Conservation (phyloP, 2,329 filamentous ascomycete species). For the Alternaria rosae region DNA sequence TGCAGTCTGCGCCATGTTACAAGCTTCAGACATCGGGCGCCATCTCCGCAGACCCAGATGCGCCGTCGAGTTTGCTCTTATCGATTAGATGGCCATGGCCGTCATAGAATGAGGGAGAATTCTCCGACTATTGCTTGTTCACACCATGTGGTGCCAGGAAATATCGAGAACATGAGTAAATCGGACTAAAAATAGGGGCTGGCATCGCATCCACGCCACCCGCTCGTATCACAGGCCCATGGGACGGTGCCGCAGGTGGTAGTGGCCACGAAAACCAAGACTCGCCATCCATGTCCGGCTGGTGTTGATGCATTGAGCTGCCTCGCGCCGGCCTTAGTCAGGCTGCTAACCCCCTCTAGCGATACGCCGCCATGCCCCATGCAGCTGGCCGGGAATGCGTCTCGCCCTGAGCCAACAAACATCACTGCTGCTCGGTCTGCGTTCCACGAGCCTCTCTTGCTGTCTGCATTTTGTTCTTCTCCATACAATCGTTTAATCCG, state of each 20-base stretch:
- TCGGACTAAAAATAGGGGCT: slow-evolving; percentile 31
- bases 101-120: neutral
- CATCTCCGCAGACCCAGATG: slow-evolving; percentile 10
- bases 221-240: slow-evolving; percentile 26
- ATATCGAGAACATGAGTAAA: slow-evolving; percentile 11
- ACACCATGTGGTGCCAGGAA: neutral
- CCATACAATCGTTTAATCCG: slow-evolving; percentile 38
- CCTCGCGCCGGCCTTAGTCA: neutral
- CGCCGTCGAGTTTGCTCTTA: slow-evolving; percentile 4
- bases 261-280: slow-evolving; percentile 30
- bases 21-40: slow-evolving; percentile 1
- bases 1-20: slow-evolving; percentile 1
- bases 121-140: slow-evolving; percentile 3
- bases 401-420: slow-evolving; percentile 30
- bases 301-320: slow-evolving; percentile 18
- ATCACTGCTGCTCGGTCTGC: slow-evolving; percentile 21
- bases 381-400: slow-evolving; percentile 30
- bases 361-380: slow-evolving; percentile 21
- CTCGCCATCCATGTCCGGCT: slow-evolving; percentile 23
- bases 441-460: slow-evolving; percentile 18
- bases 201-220: slow-evolving; percentile 21
- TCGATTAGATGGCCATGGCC: slow-evolving; percentile 4
- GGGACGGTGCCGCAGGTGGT: slow-evolving; percentile 21
- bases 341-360: slow-evolving; percentile 22
- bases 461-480: slow-evolving; percentile 32